Conservation (phyloP, 441 rosid species). For the Gossypium schwendimanii region DNA sequence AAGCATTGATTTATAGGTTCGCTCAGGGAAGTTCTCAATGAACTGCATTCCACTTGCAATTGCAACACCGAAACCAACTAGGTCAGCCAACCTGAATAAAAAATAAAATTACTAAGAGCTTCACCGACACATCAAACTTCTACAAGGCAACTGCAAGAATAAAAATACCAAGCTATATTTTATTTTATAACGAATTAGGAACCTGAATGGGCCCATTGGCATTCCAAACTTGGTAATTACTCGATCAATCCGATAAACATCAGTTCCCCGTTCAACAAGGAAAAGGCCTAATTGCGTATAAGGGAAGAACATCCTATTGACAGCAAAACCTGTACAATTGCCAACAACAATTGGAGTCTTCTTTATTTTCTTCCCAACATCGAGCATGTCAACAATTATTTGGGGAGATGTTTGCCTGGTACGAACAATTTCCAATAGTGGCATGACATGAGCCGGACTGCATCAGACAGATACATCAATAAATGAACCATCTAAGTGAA, state of each 20-base stretch:
- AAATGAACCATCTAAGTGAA: constrained; percentile 13
- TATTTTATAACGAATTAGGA: neutral
- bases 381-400: constrained; percentile 78
- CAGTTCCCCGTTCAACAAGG: constrained; percentile 76
- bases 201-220: constrained; percentile 99
- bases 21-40: constrained; percentile 70
- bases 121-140: constrained; percentile 9
- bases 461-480: constrained; percentile 20
- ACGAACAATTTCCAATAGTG: constrained; percentile 85
- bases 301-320: constrained; percentile 95
- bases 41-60: constrained; percentile 74
- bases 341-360: constrained; percentile 94
- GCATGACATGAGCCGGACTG: constrained; percentile 99
- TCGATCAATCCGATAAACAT: constrained; percentile 68
- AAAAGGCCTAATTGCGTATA: constrained; percentile 75
- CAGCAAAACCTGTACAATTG: constrained; percentile 97
- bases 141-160: neutral
- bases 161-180: neutral
- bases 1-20: constrained; percentile 81
- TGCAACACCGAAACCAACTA: constrained; percentile 93
- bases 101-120: constrained; percentile 7
- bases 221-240: constrained; percentile 87
- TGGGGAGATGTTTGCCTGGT: constrained; percentile 83
- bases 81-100: constrained; percentile 67
- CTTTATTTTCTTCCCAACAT: constrained; percentile 83